phyloP scores from a whole-genome alignment of 306 rosid species.

The Mucuna pruriens region DNA sequence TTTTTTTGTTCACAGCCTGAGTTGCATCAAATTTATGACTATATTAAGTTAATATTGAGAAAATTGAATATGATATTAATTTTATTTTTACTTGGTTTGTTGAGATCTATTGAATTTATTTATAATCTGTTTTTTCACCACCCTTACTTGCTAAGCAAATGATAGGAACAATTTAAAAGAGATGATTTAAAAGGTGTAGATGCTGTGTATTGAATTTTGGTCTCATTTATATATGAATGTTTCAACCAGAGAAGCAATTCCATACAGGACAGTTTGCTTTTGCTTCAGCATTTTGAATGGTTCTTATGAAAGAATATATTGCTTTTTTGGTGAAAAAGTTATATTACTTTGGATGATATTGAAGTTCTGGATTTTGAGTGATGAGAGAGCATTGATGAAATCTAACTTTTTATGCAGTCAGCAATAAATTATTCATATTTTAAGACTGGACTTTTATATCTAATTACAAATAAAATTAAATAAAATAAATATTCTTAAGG shows the following conservation, averaged over 20 bases:
- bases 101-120: neutral
- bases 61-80: neutral
- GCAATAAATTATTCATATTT: neutral
- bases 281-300: slow-evolving; percentile 25
- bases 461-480: neutral
- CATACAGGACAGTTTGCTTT: neutral
- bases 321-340: neutral
- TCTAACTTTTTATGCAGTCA: neutral
- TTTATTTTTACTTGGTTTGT: neutral
- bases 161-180: slow-evolving; percentile 14
- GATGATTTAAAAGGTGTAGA: slow-evolving; percentile 3
- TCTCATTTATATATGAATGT: slow-evolving; percentile 6
- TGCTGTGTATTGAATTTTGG: neutral
- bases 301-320: neutral
- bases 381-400: slow-evolving; percentile 5
- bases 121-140: neutral
- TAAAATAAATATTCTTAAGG: neutral
- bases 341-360: neutral
- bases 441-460: slow-evolving; percentile 10
- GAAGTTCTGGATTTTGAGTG: neutral
- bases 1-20: neutral
- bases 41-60: slow-evolving; percentile 10
- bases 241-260: slow-evolving; percentile 13
- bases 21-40: neutral
- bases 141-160: neutral